phyloP scores from a whole-genome alignment of 768 basidiomycete species.

The Peribolospora baueri region DNA sequence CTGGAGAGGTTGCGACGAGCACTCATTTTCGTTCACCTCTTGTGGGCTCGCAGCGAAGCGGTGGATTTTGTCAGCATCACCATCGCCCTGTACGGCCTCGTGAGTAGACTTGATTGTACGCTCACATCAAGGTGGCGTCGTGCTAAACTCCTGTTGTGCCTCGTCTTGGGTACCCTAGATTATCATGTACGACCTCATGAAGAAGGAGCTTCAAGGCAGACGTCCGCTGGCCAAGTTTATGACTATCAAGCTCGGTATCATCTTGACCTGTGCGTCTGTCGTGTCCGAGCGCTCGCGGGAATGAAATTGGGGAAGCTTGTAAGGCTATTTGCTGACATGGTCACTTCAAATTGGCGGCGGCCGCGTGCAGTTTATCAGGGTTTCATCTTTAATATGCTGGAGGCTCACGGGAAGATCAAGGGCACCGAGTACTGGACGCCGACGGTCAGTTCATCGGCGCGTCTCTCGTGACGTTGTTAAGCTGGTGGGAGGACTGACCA shows the following conservation, averaged over 20 bases:
- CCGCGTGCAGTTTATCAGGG: slow-evolving; percentile 60
- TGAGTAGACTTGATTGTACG: neutral
- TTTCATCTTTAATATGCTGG: slow-evolving; percentile 45
- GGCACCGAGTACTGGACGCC: slow-evolving; percentile 46
- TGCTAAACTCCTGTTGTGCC: neutral
- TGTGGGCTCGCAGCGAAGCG: slow-evolving; percentile 42
- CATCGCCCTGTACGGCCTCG: slow-evolving; percentile 63
- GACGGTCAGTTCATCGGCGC: slow-evolving; percentile 16
- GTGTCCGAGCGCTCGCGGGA: neutral
- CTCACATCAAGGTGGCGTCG: no score
- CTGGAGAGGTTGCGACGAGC: slow-evolving; percentile 14
- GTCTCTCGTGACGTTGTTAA: no score
- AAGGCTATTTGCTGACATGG: neutral
- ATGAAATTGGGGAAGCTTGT: neutral
- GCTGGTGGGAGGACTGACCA: no score
- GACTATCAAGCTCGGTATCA: slow-evolving; percentile 34
- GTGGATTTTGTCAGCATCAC: slow-evolving; percentile 65
- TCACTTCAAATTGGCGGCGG: neutral
- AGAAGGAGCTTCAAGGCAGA: slow-evolving; percentile 49
- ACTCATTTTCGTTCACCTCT: slow-evolving; percentile 28
- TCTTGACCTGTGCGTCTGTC: slow-evolving; percentile 3
- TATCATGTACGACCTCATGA: slow-evolving; percentile 56
- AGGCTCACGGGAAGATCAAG: slow-evolving; percentile 37
- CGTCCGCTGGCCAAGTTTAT: slow-evolving; percentile 67
- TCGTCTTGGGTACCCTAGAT: slow-evolving; percentile 16